Base-by-base conservation (phyloP, 208 protist species). In the Crithidia fasciculata region DNA sequence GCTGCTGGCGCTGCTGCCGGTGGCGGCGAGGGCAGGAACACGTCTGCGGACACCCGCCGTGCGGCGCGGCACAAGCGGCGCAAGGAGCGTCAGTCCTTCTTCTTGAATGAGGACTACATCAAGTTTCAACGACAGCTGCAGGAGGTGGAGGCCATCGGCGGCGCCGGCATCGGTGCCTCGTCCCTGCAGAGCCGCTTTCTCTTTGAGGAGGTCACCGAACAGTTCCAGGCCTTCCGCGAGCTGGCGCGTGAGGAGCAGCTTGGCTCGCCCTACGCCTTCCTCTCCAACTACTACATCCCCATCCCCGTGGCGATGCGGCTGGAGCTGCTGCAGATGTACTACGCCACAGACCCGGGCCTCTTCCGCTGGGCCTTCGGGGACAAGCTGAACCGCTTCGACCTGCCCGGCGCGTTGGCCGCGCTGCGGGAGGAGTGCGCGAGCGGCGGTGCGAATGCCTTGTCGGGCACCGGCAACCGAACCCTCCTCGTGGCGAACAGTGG, bases 331-430 rank as follows among this genome's bases (percentile, higher is more conserved):
- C 81, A 83, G 47, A 69, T 90, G 41, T 95, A 90, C 80, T 97
- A 97, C 78, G 74, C 79, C n/a, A 82, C 90, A 3, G 85, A 94
- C 54, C 77, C 80, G 5, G 71, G 71, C 13, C 69, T 95, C 15
- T 85, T 91, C 40, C 87, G 79, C 16, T 83, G 78, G 61, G 91
- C 83, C 39, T 95, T 97, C 76, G 93, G 93, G 44, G 83, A 90
- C 60, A 68, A 80, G 18, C 76, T 94, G 64, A 82, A 71, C 53
- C 84, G 83, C 36, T 78, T 88, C 52, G 83, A 89, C n/a, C 65
- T 72, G 49, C 76, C 73, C 6, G 55, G 47, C 36, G 72, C 68
- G 16, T 55, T 76, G 16, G 60, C 44, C 8, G 63, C 52, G 4
- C 63, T 49, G 53, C 63, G 56, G 8, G 80, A 81, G 53, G 76